Evolutionary conservation across 306 rosid genomes (phyloP).

Genomic region (Prunus fruticosa): DNA sequence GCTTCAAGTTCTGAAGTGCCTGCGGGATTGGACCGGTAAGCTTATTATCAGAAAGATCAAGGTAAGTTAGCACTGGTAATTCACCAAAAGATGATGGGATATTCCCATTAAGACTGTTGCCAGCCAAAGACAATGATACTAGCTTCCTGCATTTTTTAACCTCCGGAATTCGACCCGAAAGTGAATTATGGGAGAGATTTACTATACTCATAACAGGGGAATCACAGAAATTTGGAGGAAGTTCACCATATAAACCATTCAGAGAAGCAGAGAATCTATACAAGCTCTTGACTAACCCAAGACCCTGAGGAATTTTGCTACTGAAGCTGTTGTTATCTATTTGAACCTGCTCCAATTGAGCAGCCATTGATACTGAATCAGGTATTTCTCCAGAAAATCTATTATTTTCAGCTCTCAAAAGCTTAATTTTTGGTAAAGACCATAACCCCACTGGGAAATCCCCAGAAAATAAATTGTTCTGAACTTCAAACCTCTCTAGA

Average conservation of each 20-base stretch:
- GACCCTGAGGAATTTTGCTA: constrained; percentile 70
- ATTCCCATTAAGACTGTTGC: constrained; percentile 66
- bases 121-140: constrained; percentile 82
- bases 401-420: constrained; percentile 88
- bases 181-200: constrained; percentile 80
- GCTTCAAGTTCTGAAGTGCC: constrained; percentile 88
- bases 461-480: constrained; percentile 80
- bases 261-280: constrained; percentile 94
- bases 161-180: constrained; percentile 82
- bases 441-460: constrained; percentile 65
- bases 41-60: constrained; percentile 89
- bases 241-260: constrained; percentile 67
- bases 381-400: constrained; percentile 79
- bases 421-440: constrained; percentile 84
- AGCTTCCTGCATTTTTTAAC: constrained; percentile 70
- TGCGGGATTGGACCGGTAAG: constrained; percentile 87
- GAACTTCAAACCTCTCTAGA: constrained; percentile 91
- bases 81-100: constrained; percentile 75
- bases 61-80: constrained; percentile 87
- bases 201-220: constrained; percentile 97
- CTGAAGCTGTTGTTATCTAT: constrained; percentile 74
- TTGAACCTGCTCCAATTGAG: constrained; percentile 89
- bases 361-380: constrained; percentile 72
- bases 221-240: constrained; percentile 84
- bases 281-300: constrained; percentile 71